Percentiles rank a stretch among this genome's conserved stretches.
These are phyloP conservation scores for Salix arbutifolia DNA, from an alignment of 345 rosid genomes.

Conservation along the genomic window DNA sequence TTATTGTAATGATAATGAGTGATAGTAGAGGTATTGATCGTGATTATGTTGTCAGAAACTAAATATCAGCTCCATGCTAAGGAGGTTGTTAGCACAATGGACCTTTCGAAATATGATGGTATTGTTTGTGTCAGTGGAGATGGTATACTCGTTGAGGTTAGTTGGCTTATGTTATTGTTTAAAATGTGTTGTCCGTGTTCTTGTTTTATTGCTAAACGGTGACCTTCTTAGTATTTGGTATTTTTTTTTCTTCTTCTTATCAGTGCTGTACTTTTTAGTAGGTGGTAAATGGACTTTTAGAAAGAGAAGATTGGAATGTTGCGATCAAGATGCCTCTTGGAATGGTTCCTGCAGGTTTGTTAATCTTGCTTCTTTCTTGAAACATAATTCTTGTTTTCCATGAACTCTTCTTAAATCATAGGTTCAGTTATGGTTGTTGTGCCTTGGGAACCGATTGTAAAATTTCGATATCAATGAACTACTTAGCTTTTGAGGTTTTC, in stretches of 20 bases:
- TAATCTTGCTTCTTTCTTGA: slow-evolving; percentile 1
- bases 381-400: background rate
- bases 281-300: slow-evolving; percentile 97
- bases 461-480: background rate
- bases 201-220: slow-evolving; percentile 1
- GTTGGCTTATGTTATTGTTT: slow-evolving; percentile 12
- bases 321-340: slow-evolving; percentile 81
- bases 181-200: background rate
- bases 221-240: background rate
- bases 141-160: slow-evolving; percentile 91
- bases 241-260: slow-evolving; percentile 17
- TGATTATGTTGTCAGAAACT: slow-evolving; percentile 51
- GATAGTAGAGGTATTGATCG: background rate
- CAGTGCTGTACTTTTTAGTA: slow-evolving; percentile 45
- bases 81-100: slow-evolving; percentile 54
- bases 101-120: slow-evolving; percentile 66
- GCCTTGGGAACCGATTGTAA: background rate
- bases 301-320: slow-evolving; percentile 76
- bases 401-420: background rate
- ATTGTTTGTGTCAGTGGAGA: slow-evolving; percentile 96
- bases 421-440: background rate
- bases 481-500: background rate
- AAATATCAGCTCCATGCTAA: slow-evolving; percentile 72
- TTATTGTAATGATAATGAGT: too few relatives aligned
- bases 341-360: slow-evolving; percentile 84